Evolutionary conservation across 352 stramenopile species (phyloP).

Genomic region (Phytophthora aleatoria): DNA sequence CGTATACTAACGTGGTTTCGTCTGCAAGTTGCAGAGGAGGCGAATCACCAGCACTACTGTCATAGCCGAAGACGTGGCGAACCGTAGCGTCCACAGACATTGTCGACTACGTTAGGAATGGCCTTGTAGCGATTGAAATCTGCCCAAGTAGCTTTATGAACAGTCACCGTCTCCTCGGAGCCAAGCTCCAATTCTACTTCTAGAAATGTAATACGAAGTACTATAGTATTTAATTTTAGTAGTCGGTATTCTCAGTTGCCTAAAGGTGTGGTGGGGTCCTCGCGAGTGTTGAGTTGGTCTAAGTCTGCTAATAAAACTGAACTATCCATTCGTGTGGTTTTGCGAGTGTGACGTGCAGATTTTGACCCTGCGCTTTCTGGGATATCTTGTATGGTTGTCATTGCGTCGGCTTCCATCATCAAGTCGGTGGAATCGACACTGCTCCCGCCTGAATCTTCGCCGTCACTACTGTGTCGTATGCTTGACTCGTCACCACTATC

Average conservation of each 20-base stretch:
- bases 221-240: background rate
- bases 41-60: constrained; percentile 27
- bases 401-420: constrained; percentile 41
- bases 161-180: constrained; percentile 12
- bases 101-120: background rate
- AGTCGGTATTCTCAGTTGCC: background rate
- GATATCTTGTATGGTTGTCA: constrained; percentile 16
- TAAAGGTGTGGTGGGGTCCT: background rate
- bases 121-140: background rate
- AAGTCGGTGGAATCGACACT: constrained; percentile 44
- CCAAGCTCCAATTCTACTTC: background rate
- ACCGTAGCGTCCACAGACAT: constrained; percentile 63
- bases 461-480: constrained; percentile 9
- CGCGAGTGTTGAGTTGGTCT: constrained; percentile 18
- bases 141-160: constrained; percentile 10
- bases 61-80: constrained; percentile 73
- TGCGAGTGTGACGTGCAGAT: constrained; percentile 1
- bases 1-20: constrained; percentile 66
- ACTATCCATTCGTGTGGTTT: constrained; percentile 21
- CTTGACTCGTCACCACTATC: constrained; percentile 5
- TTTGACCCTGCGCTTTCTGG: background rate
- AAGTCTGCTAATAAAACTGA: constrained; percentile 21
- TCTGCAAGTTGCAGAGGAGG: constrained; percentile 64
- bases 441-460: constrained; percentile 7
- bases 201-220: background rate